These are phyloP conservation scores for Rubus parviflorus DNA, from an alignment of 306 rosid genomes.

Conservation along the genomic window DNA sequence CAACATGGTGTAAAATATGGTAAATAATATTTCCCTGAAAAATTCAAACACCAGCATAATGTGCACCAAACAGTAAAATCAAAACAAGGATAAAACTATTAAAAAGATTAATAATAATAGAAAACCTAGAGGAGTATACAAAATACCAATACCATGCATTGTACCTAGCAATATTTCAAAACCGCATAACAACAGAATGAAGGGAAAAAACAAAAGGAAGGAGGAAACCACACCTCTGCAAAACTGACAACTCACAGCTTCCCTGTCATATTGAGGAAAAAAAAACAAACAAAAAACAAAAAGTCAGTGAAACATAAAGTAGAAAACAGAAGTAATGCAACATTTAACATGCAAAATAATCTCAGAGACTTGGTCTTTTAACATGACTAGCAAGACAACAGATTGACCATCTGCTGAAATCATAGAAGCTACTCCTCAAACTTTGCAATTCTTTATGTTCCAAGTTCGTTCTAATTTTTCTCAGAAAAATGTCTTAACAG, in stretches of 20 bases:
- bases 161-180: neutral
- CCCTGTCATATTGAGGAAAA: constrained; percentile 11
- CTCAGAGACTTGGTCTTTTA: constrained; percentile 1
- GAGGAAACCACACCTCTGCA: constrained; percentile 21
- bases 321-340: neutral
- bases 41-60: neutral
- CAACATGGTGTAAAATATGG: neutral
- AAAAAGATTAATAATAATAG: neutral
- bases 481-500: neutral
- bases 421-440: neutral
- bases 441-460: neutral
- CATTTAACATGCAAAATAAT: neutral
- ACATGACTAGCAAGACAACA: neutral
- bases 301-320: neutral
- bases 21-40: neutral
- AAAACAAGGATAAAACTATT: neutral
- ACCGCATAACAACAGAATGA: neutral
- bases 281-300: no score
- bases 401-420: neutral
- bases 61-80: neutral
- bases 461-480: neutral
- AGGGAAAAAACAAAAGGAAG: neutral
- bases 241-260: constrained; percentile 23
- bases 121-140: neutral
- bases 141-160: neutral